These are phyloP conservation scores for Podaxis sp. DNA, from an alignment of 768 basidiomycete species.

Conservation along the genomic window DNA sequence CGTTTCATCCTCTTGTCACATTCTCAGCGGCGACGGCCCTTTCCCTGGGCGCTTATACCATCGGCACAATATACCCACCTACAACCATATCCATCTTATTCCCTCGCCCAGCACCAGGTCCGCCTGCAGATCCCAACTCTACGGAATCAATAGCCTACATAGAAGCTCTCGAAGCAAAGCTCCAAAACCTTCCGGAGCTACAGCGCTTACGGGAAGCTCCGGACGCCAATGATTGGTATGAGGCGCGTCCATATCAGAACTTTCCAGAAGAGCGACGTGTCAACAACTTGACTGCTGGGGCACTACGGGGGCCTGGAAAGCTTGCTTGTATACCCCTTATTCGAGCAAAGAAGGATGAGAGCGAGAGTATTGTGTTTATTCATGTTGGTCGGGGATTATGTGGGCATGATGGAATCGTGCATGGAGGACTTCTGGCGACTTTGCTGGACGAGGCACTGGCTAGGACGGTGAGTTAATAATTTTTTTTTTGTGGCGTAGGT, in stretches of 20 bases:
- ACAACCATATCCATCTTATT: slow-evolving; percentile 61
- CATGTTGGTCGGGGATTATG: slow-evolving; percentile 87
- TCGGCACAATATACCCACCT: slow-evolving; percentile 73
- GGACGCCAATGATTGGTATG: slow-evolving; percentile 67
- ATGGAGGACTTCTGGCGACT: slow-evolving; percentile 90
- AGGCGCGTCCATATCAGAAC: slow-evolving; percentile 65
- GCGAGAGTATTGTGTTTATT: slow-evolving; percentile 63
- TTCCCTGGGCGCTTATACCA: slow-evolving; percentile 16
- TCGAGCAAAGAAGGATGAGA: slow-evolving; percentile 70
- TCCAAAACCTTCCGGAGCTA: slow-evolving; percentile 66
- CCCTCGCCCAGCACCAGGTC: slow-evolving; percentile 73
- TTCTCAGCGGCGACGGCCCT: background rate
- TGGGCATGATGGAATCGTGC: slow-evolving; percentile 92
- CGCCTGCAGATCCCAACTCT: slow-evolving; percentile 48
- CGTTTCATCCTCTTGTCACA: background rate
- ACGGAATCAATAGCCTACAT: slow-evolving; percentile 55
- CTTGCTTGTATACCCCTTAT: slow-evolving; percentile 79
- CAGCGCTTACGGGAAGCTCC: slow-evolving; percentile 38
- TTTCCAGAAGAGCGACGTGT: slow-evolving; percentile 70
- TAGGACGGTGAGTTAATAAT: slow-evolving; percentile 51
- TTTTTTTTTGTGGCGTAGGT: background rate
- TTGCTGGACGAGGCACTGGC: slow-evolving; percentile 83
- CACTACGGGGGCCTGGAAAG: slow-evolving; percentile 83
- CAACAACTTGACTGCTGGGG: slow-evolving; percentile 81
- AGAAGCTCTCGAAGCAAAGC: slow-evolving; percentile 55